Evolutionary conservation across 2,329 filamentous ascomycete genomes (phyloP).

Genomic region (Talaromyces verruculosus): DNA sequence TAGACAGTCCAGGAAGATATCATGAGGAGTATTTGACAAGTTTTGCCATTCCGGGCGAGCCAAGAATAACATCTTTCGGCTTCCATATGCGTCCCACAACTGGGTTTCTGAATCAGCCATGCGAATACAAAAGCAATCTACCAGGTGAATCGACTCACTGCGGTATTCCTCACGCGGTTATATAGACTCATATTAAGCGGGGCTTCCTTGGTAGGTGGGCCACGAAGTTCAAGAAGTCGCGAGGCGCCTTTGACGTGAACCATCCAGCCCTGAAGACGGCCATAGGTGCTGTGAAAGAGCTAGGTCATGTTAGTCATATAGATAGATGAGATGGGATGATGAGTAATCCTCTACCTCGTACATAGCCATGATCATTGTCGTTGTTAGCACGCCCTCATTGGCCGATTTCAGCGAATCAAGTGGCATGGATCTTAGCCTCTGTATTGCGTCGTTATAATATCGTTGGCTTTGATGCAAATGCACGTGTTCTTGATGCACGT

Average conservation of each 20-base stretch:
- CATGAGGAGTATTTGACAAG: conserved; percentile 18
- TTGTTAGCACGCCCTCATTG: conserved; percentile 20
- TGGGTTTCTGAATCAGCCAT: background rate
- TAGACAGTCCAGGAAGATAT: conserved; percentile 17
- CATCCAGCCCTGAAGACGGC: conserved; percentile 19
- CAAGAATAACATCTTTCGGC: conserved; percentile 13
- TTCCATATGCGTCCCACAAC: conserved; percentile 21
- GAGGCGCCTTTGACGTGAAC: conserved; percentile 20
- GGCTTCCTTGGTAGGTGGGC: conserved; percentile 11
- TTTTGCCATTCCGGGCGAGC: conserved; percentile 19
- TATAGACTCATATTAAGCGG: conserved; percentile 20
- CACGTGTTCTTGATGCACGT: conserved; percentile 4
- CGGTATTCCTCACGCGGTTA: conserved; percentile 19
- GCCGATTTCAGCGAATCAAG: conserved; percentile 16
- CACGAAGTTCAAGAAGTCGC: conserved; percentile 18
- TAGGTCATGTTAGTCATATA: background rate
- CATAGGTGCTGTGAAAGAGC: conserved; percentile 21
- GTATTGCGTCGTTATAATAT: conserved; percentile 14
- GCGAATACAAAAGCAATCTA: background rate
- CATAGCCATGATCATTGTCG: conserved; percentile 22
- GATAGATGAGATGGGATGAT: no score
- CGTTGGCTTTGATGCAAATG: conserved; percentile 20
- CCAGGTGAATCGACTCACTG: conserved; percentile 6
- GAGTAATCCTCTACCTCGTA: conserved; percentile 17
- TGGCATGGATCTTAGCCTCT: conserved; percentile 14